Conservation (phyloP, 73 alveolate genomes). For the Uronychia setigera region DNA sequence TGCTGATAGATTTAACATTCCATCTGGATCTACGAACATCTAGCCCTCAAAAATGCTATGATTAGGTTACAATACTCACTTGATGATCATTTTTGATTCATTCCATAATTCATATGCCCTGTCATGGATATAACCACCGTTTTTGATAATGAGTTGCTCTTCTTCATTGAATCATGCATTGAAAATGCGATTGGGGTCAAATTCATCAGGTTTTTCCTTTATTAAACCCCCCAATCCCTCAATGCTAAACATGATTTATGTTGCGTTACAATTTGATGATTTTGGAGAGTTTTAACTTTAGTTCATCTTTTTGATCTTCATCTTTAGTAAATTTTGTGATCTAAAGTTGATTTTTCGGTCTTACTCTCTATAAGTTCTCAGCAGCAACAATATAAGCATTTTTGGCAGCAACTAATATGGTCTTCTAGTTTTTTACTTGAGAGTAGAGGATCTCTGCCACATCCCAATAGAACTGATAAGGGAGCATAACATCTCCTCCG, state of each 20-base stretch:
- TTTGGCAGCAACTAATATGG: constrained; percentile 35
- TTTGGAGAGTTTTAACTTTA: constrained; percentile 18
- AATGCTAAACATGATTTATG: background rate
- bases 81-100: constrained; percentile 44
- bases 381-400: constrained; percentile 46
- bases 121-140: constrained; percentile 52
- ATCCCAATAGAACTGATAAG: constrained; percentile 24
- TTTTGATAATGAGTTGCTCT: constrained; percentile 40
- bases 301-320: constrained; percentile 20
- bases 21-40: constrained; percentile 62
- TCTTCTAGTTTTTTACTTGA: constrained; percentile 16
- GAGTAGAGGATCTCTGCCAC: constrained; percentile 38
- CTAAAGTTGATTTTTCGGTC: background rate
- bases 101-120: constrained; percentile 50
- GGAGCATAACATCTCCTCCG: constrained; percentile 32
- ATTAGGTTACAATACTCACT: background rate
- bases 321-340: constrained; percentile 28
- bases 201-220: background rate
- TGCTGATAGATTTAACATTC: constrained; percentile 49
- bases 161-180: constrained; percentile 13
- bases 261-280: constrained; percentile 4
- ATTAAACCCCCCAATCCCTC: constrained; percentile 24
- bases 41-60: constrained; percentile 39
- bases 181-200: background rate
- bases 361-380: constrained; percentile 19